Evolutionary conservation across 2,329 filamentous ascomycete species (phyloP).

Genomic region (Simplicillium aogashimaense): DNA sequence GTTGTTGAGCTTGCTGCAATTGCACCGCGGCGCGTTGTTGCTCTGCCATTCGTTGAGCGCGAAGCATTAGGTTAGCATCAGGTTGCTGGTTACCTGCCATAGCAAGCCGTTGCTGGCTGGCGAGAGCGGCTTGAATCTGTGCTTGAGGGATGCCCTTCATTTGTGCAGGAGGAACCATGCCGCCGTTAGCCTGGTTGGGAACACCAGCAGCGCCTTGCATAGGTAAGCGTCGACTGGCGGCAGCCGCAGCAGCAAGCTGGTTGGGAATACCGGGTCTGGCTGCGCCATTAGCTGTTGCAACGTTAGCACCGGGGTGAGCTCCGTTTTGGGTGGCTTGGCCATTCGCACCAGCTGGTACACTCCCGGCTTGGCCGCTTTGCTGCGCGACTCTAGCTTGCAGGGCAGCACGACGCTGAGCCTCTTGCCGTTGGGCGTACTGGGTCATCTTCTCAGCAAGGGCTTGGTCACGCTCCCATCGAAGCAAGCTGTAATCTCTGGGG

Average conservation of each 20-base stretch:
- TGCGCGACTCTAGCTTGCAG: conserved; percentile 35
- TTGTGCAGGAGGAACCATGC: conserved; percentile 37
- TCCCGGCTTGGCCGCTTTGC: conserved; percentile 34
- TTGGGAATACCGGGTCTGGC: conserved; percentile 31
- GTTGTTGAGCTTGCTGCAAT: conserved; percentile 32
- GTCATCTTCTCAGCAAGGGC: conserved; percentile 50
- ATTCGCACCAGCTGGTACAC: conserved; percentile 21
- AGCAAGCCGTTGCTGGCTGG: conserved; percentile 46
- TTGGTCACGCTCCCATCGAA: conserved; percentile 81
- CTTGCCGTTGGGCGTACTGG: conserved; percentile 47
- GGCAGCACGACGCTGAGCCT: conserved; percentile 41
- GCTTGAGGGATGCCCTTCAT: conserved; percentile 60
- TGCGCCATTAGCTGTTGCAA: conserved; percentile 12
- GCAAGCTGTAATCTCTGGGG: conserved; percentile 79
- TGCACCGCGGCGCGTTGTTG: conserved; percentile 47
- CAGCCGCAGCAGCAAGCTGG: conserved; percentile 33
- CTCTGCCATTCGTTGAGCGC: conserved; percentile 57
- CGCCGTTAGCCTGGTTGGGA: conserved; percentile 38
- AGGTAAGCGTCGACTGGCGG: conserved; percentile 40
- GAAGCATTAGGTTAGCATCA: conserved; percentile 48
- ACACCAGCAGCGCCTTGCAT: conserved; percentile 40
- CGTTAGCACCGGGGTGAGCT: conserved; percentile 17
- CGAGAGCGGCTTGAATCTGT: conserved; percentile 52
- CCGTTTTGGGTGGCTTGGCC: conserved; percentile 16
- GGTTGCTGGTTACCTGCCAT: conserved; percentile 33